Conservation (phyloP, 1,284 basidiomycete species). For the Prillingera fragicola region DNA sequence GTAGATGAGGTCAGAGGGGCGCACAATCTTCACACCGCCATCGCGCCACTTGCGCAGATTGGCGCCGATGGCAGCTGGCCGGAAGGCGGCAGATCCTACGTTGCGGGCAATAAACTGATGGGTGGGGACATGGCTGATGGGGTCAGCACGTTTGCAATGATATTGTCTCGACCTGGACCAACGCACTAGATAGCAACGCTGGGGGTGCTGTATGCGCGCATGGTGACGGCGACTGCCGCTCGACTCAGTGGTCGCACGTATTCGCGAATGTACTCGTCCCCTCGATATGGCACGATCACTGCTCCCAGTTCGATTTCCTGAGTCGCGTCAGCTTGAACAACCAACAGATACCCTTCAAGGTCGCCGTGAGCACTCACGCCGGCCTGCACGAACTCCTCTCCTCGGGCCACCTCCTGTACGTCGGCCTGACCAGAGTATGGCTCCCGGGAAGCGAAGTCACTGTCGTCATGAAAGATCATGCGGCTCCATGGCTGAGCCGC, state of each 20-base stretch:
- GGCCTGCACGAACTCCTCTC: conserved; percentile 48
- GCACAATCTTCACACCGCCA: conserved; percentile 27
- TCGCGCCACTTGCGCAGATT: conserved; percentile 36
- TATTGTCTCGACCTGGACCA: neutral
- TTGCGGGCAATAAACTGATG: conserved; percentile 41
- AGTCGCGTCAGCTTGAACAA: neutral
- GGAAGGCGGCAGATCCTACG: conserved; percentile 30
- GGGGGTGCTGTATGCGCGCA: conserved; percentile 43
- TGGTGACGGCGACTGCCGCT: conserved; percentile 41
- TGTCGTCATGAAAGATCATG: conserved; percentile 47
- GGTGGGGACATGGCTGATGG: conserved; percentile 37
- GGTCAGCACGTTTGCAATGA: neutral
- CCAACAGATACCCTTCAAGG: neutral
- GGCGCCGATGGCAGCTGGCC: conserved; percentile 25
- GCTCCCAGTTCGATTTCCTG: conserved; percentile 43
- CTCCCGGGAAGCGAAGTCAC: conserved; percentile 45
- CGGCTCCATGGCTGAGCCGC: conserved; percentile 44
- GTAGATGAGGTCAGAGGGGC: conserved; percentile 24
- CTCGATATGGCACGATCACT: conserved; percentile 39
- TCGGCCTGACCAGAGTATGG: conserved; percentile 24
- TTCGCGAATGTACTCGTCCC: conserved; percentile 39
- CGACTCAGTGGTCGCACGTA: conserved; percentile 48
- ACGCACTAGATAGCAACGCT: conserved; percentile 46
- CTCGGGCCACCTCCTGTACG: conserved; percentile 42
- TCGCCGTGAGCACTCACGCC: conserved; percentile 27